Evolutionary conservation across 2,329 filamentous ascomycete genomes (phyloP), one percentile per base, ranked within the genome.

Genomic region (Alternaria angustiovoidea): DNA sequence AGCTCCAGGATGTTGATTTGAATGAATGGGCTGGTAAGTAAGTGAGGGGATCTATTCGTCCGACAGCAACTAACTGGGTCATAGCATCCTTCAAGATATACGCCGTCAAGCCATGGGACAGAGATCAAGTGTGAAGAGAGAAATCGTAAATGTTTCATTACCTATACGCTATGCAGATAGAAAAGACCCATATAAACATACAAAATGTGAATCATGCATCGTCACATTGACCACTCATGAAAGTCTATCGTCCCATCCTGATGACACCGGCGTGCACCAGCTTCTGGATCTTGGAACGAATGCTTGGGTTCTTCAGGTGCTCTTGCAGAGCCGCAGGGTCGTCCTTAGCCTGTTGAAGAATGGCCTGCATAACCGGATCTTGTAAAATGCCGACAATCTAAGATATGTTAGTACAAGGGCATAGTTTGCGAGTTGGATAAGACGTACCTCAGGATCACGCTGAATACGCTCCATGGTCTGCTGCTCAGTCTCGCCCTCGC

Each of bases 351-450:
- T 99, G 95, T 79, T 98, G 94, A 57, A 98, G 87, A 69, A 97
- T 97, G 68, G 91, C 91, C 82, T 99, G 93, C 94, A 99, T 98
- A 76, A 99, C 90, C 16, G 95, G 95, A 76, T 99, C 95, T 79
- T 94, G 90, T 81, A 98, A 91, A 75, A 97, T 94, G 64, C 84
- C 81, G 87, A 96, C 92, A 78, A 98, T 97, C 89, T 86, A 65
- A 26, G 4, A 32, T n/a, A 16, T 46, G 68, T 71, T 85, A 70
- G 41, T 30, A 22, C 18, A 14, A 2, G 38, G 18, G 1, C 5
- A 7, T 22, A 22, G 18, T 41, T 41, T 22, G 8, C 6, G 11
- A 22, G 20, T 22, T 14, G 18, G 5, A 54, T 14, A 48, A 9
- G 22, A 82, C 89, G 83, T 82, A 94, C 92, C 82, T 97, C 94